Evolutionary conservation across 129 eudicot species (phyloP).

Genomic region (Arctium minus): DNA sequence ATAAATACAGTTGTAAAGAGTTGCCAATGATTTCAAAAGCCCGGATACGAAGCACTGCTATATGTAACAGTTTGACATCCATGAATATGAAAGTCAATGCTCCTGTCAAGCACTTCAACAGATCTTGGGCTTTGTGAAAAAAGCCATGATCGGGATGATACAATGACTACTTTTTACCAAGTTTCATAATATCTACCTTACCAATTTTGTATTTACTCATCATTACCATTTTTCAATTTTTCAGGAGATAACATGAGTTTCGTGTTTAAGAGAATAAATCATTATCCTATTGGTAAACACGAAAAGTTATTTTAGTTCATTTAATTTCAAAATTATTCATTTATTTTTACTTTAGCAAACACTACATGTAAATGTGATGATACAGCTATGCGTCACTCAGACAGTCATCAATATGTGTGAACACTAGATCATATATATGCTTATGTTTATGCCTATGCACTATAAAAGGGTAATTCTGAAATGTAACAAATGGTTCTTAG

Average conservation of each 20-base stretch:
- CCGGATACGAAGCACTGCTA: background rate
- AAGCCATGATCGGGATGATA: slow-evolving; percentile 80
- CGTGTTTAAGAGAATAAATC: background rate
- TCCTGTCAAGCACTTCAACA: slow-evolving; percentile 82
- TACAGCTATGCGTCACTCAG: background rate
- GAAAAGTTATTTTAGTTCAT: background rate
- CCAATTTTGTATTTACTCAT: too few relatives aligned
- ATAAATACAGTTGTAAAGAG: background rate
- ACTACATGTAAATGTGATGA: background rate
- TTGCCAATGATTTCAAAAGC: background rate
- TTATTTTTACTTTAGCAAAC: background rate
- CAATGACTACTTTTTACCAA: slow-evolving; percentile 18
- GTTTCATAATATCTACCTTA: too few relatives aligned
- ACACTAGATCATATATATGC: too few relatives aligned
- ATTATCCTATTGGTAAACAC: background rate
- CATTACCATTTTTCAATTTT: too few relatives aligned
- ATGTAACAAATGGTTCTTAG: background rate
- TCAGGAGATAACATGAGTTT: background rate
- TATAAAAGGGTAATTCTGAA: background rate
- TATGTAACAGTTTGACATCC: background rate
- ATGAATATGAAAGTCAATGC: slow-evolving; percentile 53
- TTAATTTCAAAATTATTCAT: background rate
- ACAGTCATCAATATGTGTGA: background rate
- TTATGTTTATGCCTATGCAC: background rate
- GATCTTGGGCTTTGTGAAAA: slow-evolving; percentile 71